A percentile compares a stretch with the other conserved stretches of the same genome.
Evolutionary conservation across 139 green algal genomes (phyloP).

Genomic region (Auxenochlorella pyrenoidosa): DNA sequence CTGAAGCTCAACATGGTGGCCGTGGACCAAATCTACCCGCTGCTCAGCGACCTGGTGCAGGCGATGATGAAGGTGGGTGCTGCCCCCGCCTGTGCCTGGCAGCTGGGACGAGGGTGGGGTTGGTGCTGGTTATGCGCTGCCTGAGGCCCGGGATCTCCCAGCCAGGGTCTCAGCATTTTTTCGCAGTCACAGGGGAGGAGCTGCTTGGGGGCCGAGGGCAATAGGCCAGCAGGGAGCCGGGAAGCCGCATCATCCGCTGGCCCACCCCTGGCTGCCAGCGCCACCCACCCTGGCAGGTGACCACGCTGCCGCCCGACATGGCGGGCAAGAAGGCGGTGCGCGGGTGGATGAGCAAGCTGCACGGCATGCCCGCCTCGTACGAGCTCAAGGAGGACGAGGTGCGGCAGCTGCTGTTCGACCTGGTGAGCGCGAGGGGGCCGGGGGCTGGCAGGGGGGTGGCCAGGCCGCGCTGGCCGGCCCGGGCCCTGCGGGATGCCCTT

Average conservation of each 20-base stretch:
- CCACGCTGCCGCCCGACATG: conserved; percentile 82
- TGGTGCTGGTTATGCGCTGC: no score
- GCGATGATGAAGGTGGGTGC: conserved; percentile 74
- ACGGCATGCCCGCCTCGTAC: conserved; percentile 83
- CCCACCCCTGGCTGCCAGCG: no score
- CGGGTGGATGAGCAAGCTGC: conserved; percentile 78
- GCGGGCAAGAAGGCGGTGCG: conserved; percentile 76
- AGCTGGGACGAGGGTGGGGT: no score
- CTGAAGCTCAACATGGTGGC: conserved; percentile 95
- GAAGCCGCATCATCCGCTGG: no score
- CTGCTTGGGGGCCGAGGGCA: no score
- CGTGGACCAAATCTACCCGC: conserved; percentile 90
- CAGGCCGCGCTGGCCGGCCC: no score
- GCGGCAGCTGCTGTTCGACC: conserved; percentile 91
- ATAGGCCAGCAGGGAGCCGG: no score
- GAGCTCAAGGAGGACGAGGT: conserved; percentile 86
- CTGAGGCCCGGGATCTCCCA: no score
- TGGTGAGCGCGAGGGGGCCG: conserved; percentile 80
- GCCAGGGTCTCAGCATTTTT: no score
- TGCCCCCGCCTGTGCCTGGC: background rate
- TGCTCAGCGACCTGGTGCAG: conserved; percentile 84
- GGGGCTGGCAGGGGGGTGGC: no score
- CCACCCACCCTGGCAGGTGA: conserved; percentile 47
- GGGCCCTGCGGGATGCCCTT: no score
- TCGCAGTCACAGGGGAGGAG: no score